phyloP scores from a whole-genome alignment of 306 rosid genomes.

The Gillenia trifoliata region DNA sequence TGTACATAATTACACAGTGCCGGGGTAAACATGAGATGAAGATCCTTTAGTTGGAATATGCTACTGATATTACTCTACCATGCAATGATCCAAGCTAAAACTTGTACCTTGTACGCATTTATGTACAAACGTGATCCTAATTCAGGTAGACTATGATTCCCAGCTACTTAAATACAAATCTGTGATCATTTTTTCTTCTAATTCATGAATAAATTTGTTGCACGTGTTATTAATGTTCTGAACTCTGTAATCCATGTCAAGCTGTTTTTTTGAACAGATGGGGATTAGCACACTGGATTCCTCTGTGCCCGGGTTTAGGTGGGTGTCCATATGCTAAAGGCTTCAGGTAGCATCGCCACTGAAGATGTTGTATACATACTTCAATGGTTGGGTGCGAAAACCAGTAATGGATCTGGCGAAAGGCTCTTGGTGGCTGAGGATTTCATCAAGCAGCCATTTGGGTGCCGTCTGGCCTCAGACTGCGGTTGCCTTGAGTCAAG shows the following conservation, averaged over 20 bases:
- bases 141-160: not conserved
- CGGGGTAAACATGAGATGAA: not conserved
- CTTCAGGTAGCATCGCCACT: slow-evolving; percentile 71
- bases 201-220: not conserved
- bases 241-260: not conserved
- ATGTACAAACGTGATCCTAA: not conserved
- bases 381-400: slow-evolving; percentile 73
- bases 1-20: not conserved
- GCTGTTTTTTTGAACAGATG: slow-evolving; percentile 43
- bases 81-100: not conserved
- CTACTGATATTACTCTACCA: not conserved
- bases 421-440: slow-evolving; percentile 76
- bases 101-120: not conserved
- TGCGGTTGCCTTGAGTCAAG: slow-evolving; percentile 57
- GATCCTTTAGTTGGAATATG: not conserved
- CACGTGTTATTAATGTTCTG: not conserved
- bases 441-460: slow-evolving; percentile 69
- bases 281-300: slow-evolving; percentile 58
- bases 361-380: slow-evolving; percentile 97
- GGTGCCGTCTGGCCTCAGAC: slow-evolving; percentile 68
- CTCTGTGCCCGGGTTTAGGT: slow-evolving; percentile 56
- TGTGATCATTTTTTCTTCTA: not conserved
- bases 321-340: slow-evolving; percentile 78
- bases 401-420: slow-evolving; percentile 65
- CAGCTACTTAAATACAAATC: too few relatives aligned